These are phyloP conservation scores for Blastobotrys serpentis DNA, from an alignment of 1,139 yeast genomes.

Conservation along the genomic window DNA sequence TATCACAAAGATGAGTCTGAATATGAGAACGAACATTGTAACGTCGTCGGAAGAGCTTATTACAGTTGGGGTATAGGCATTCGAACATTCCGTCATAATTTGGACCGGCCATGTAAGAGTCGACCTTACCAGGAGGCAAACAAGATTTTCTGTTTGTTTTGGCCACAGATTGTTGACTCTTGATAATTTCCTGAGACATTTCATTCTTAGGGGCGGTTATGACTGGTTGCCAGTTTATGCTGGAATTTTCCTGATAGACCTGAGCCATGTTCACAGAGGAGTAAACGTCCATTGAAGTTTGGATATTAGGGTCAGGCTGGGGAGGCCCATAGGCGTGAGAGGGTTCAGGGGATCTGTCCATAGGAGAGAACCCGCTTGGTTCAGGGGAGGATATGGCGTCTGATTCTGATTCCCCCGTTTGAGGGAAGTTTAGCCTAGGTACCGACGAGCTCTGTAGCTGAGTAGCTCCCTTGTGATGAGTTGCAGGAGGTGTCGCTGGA, in stretches of 20 bases:
- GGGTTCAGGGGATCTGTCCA: slow-evolving; percentile 9
- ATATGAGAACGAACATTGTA: slow-evolving; percentile 96
- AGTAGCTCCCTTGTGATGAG: slow-evolving; percentile 18
- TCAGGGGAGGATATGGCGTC: slow-evolving; percentile 16
- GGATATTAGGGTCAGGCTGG: slow-evolving; percentile 17
- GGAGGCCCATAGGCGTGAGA: slow-evolving; percentile 11
- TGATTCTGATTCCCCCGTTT: slow-evolving; percentile 5
- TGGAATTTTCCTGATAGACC: slow-evolving; percentile 20
- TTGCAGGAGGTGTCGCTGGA: slow-evolving; percentile 14
- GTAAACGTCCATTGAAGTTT: slow-evolving; percentile 24
- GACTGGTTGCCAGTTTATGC: slow-evolving; percentile 41
- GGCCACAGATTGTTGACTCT: slow-evolving; percentile 31
- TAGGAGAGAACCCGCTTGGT: slow-evolving; percentile 11
- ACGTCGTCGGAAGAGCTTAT: slow-evolving; percentile 79
- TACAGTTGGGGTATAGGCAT: slow-evolving; percentile 78
- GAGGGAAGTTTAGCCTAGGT: slow-evolving; percentile 5
- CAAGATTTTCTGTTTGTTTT: slow-evolving; percentile 50
- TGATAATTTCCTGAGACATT: slow-evolving; percentile 36
- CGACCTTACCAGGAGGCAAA: slow-evolving; percentile 87
- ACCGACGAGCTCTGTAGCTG: neutral
- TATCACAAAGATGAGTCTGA: slow-evolving; percentile 92
- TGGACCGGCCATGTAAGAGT: slow-evolving; percentile 79
- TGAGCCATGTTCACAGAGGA: slow-evolving; percentile 30
- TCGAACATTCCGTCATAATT: slow-evolving; percentile 61
- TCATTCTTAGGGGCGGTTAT: slow-evolving; percentile 37